Conservation (phyloP, 768 basidiomycete genomes). For the Lenzites betulinus region DNA sequence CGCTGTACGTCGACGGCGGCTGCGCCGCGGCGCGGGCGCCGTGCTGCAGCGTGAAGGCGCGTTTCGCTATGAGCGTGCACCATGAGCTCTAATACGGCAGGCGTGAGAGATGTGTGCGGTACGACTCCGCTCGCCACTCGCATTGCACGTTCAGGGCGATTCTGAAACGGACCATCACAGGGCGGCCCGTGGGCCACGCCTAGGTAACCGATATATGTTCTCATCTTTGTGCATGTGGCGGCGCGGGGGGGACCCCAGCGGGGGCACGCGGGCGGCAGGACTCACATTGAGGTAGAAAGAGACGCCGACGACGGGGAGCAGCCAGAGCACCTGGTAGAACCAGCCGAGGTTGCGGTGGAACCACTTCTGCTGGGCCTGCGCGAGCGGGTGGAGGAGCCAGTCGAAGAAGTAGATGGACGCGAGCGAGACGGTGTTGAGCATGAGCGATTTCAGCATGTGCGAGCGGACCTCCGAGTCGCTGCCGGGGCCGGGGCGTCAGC, state of each 20-base stretch:
- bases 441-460: conserved; percentile 72
- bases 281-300: conserved; percentile 85
- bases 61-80: conserved; percentile 75
- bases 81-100: conserved; percentile 65
- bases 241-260: not conserved
- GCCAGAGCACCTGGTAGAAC: conserved; percentile 79
- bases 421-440: conserved; percentile 72
- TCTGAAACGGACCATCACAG: not conserved
- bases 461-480: conserved; percentile 78
- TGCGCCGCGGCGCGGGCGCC: conserved; percentile 57
- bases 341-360: conserved; percentile 71
- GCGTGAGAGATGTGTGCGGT: conserved; percentile 16
- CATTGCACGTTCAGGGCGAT: conserved; percentile 4
- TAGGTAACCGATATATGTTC: conserved; percentile 9
- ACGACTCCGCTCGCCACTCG: not conserved
- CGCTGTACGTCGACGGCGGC: conserved; percentile 62
- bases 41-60: conserved; percentile 70
- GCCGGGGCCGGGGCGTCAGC: not conserved
- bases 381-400: conserved; percentile 65
- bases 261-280: no score
- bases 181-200: not conserved
- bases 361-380: conserved; percentile 62
- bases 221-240: conserved; percentile 6
- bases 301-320: conserved; percentile 71
- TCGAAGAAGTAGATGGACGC: conserved; percentile 78